Evolutionary conservation across 495 filamentous ascomycete species (phyloP), one percentile per base, ranked within the genome.

Genomic region (Lophium mytilinum): DNA sequence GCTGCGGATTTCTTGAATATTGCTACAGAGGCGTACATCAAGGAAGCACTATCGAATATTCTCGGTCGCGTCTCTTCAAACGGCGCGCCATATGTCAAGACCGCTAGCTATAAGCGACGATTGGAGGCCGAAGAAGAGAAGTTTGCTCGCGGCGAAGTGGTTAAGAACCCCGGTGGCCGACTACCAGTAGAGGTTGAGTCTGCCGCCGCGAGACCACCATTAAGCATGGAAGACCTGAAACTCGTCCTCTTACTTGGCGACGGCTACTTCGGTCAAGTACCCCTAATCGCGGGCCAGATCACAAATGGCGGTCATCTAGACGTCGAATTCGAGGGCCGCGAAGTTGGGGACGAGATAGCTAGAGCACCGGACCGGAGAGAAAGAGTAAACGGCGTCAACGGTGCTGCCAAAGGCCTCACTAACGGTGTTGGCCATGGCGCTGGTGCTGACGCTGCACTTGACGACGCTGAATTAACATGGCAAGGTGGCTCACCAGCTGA

Each of bases 1-100:
- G 88, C 88, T 36, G 83, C 91, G 6, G 84, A 88, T 50, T 89
- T 92, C 68, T 86, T 98, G 83, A 86, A 88, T 19, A 83, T 90
- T 42, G 93, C 92, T 1, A 87, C 89, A 3, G 92, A 98, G 70
- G 90, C 86, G 0, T 96, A 86, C 65, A 84, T 97, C 57, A 97
- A 96, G 72, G 88, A 95, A 62, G 80, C 92, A 5, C 74, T 97
- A 35, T 82, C 84, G 7, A 80, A 82, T 3, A 80, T 96, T 10
- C 88, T 94, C 62, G 82, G 79, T 19, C 85, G 88, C 21, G 89
- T 88, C 0, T 79, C 88, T 54, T 81, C 78, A 56, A 95, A 96
- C 64, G 88, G 87, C 0, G 85, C 88, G 12, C 78, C 78, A 15
- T 88, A 86, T 71, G 78, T 95, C 62, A 85, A 89, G 72, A 95